Base-by-base conservation (phyloP, 176 grass and related monocot species). In the Cenchrus americanus region DNA sequence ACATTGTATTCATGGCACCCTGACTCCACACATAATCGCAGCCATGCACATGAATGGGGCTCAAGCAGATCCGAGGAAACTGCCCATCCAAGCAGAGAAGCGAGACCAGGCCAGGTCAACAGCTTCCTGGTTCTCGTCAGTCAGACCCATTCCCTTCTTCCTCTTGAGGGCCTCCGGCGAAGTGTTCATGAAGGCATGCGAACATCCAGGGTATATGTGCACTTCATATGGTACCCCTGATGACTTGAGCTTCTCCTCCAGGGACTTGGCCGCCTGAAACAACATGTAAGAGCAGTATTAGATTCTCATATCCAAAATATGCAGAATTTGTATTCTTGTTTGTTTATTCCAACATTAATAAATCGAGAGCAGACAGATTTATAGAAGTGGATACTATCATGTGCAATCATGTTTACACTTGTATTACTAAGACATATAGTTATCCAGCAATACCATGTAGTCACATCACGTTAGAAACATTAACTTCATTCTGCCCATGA, bases 181-280 rank as follows among this genome's bases (percentile, higher is more conserved):
- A 17, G 77, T 47, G 81, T 98, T 95, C 96, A 98, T 95, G 66
- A 98, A 98, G 60, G 91, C 93, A 50, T 98, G 96, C 0, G 76
- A 88, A 43, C 91, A 92, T 50, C 89, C 83, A 62, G 91, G 89
- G 80, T 98, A 98, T 66, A 98, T 85, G 60, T 94, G 89, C 8
- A 98, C 91, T 86, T 98, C 93, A 67, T 87, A 57, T 42, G 91
- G 87, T 30, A 89, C 74, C 30, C 91, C 90, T 5, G 96, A 87
- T 48, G 85, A 82, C 73, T 94, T 95, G 37, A 98, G 89, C 83
- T 95, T 90, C 77, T 98, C 93, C 50, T 95, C 96, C 24, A 98
- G 82, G 7, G 96, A 85, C 49, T 98, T 94, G 70, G 93, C 96
- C 27, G 87, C 91, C 96, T 98, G 89, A 78, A 81, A 70, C 21